Evolutionary conservation across 495 filamentous ascomycete genomes (phyloP), one percentile per base, ranked within the genome.

Genomic region (Choiromyces venosus): DNA sequence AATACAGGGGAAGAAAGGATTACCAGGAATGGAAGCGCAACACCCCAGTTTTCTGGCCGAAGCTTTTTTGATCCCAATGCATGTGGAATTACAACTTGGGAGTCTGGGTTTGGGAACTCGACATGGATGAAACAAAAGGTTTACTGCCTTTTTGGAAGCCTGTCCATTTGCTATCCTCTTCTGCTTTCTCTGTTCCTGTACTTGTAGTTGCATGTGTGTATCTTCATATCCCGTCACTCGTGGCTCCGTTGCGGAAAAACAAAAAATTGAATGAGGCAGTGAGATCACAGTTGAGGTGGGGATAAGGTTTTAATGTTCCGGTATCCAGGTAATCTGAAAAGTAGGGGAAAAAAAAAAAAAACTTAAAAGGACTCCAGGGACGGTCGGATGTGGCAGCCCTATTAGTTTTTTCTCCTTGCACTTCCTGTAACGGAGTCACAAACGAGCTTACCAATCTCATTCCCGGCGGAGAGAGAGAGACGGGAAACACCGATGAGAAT

Each of bases 21-120:
- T 91, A 90, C 73, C 83, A 89, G 78, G 80, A 84, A 76, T 91
- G 89, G 90, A 91, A 89, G 83, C 82, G 83, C 78, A 86, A 89
- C 70, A 90, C 87, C 61, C 89, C 89, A 0, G 86, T 88, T 83
- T 87, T 90, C 73, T 80, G 90, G 68, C 88, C 89, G 0, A 91
- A 90, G 84, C 68, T 89, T 25, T 88, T 80, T 65, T 83, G 73
- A 33, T 65, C 46, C 12, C 52, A 29, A 33, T 5, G 25, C 25
- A 61, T 3, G 12, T 33, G 25, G 33, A 33, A 12, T 29, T 40
- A 8, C 38, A 16, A 67, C 66, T n/a, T 40, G 37, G 21, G 39
- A 21, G 33, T 39, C 66, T 4, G 36, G 25, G 52, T 61, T 61
- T 61, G 52, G 25, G 9, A 61, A 61, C 52, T 33, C 25, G 52